Evolutionary conservation across 768 basidiomycete species (phyloP).

Genomic region (Panaeolus papilionaceus): DNA sequence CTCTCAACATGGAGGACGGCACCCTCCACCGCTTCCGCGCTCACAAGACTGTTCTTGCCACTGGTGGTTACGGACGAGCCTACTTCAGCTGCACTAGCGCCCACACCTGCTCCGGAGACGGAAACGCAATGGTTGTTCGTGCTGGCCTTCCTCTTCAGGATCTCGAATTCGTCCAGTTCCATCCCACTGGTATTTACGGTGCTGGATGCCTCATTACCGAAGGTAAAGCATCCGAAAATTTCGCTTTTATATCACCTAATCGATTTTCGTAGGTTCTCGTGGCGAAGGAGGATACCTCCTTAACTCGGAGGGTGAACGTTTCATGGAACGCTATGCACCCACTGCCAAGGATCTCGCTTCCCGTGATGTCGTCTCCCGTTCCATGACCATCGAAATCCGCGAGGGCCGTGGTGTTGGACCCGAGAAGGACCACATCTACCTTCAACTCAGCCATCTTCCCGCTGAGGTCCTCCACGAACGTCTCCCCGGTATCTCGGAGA

Average conservation of each 20-base stretch:
- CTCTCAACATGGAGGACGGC: constrained; percentile 99
- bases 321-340: constrained; percentile 99
- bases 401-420: constrained; percentile 99
- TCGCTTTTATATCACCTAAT: neutral
- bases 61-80: constrained; percentile 96
- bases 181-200: constrained; percentile 99
- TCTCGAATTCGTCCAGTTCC: constrained; percentile 99
- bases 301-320: constrained; percentile 98
- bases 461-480: constrained; percentile 95
- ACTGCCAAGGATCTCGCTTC: constrained; percentile 99
- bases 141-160: constrained; percentile 98
- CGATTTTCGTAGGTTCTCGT: constrained; percentile 76
- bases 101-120: constrained; percentile 98
- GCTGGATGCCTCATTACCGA: constrained; percentile 99
- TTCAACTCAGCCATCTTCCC: constrained; percentile 97
- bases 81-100: constrained; percentile 99
- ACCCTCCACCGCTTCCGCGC: constrained; percentile 98
- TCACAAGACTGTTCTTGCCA: constrained; percentile 98
- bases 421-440: constrained; percentile 96
- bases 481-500: constrained; percentile 99
- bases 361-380: constrained; percentile 98
- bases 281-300: constrained; percentile 99
- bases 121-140: constrained; percentile 97
- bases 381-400: constrained; percentile 98
- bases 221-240: constrained; percentile 51